phyloP scores from a whole-genome alignment of 768 basidiomycete genomes.

The Leucocoprinus birnbaumii region DNA sequence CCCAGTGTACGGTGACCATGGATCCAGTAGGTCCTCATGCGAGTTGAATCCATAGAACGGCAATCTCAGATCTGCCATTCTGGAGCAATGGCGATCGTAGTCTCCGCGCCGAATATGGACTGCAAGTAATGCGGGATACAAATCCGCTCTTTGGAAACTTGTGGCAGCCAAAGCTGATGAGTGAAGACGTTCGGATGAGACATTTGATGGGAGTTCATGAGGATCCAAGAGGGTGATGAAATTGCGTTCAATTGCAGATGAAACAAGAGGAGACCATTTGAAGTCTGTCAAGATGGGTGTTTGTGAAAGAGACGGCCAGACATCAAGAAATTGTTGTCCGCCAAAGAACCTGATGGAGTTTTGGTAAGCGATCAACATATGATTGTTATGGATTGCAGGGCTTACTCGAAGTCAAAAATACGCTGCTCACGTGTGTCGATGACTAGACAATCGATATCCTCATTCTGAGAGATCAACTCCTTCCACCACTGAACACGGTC shows the following conservation, averaged over 20 bases:
- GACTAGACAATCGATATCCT: constrained; percentile 17
- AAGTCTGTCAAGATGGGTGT: constrained; percentile 49
- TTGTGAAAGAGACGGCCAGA: constrained; percentile 11
- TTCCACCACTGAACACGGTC: constrained; percentile 51
- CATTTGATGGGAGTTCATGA: neutral
- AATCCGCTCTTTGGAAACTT: constrained; percentile 16
- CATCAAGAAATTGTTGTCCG: constrained; percentile 38
- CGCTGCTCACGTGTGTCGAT: constrained; percentile 16
- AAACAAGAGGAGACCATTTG: constrained; percentile 51
- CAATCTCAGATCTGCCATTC: constrained; percentile 41
- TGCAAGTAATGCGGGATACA: constrained; percentile 47
- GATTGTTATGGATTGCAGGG: constrained; percentile 4
- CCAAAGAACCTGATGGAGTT: constrained; percentile 40
- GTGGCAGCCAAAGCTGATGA: constrained; percentile 9
- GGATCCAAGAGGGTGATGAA: constrained; percentile 31
- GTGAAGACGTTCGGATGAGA: no score
- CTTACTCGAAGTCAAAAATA: constrained; percentile 51
- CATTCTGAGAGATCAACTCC: constrained; percentile 26
- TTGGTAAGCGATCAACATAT: neutral
- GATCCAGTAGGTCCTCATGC: constrained; percentile 36
- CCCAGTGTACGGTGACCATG: constrained; percentile 28
- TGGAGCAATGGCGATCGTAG: constrained; percentile 50
- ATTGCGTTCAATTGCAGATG: constrained; percentile 46
- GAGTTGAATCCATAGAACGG: constrained; percentile 51
- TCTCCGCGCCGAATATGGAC: constrained; percentile 58